These are phyloP conservation scores for Naganishia vishniacii DNA, from an alignment of 768 basidiomycete species.

Conservation along the genomic window DNA sequence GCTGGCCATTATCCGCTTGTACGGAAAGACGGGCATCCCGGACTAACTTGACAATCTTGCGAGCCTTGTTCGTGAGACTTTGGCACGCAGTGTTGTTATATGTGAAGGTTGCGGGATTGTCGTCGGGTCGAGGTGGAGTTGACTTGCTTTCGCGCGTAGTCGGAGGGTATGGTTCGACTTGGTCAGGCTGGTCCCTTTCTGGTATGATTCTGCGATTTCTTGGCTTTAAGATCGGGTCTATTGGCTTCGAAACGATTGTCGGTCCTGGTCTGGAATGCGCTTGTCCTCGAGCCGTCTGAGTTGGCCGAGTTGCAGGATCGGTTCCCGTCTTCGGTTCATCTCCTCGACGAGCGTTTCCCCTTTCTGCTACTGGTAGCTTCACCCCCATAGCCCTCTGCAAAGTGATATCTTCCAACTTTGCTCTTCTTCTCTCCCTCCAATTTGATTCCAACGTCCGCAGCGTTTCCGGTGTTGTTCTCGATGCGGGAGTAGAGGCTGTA, in stretches of 20 bases:
- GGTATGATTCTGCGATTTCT: too few species aligned
- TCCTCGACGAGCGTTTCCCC: not conserved
- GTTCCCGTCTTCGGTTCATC: too few species aligned
- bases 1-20: not conserved
- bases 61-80: not conserved
- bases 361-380: not conserved
- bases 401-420: constrained; percentile 19
- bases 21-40: not conserved
- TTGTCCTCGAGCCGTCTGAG: too few species aligned
- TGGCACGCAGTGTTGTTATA: constrained; percentile 1
- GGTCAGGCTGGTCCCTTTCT: too few species aligned
- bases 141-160: too few species aligned
- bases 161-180: too few species aligned
- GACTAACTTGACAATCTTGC: constrained; percentile 15
- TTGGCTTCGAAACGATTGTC: too few species aligned
- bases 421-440: constrained; percentile 15
- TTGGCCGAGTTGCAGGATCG: too few species aligned
- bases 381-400: constrained; percentile 10
- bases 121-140: not conserved
- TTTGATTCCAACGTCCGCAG: constrained; percentile 9
- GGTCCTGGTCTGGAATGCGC: too few species aligned
- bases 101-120: not conserved
- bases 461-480: constrained; percentile 18
- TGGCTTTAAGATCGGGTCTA: too few species aligned
- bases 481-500: not conserved